Conservation (phyloP, 106 monocot species). For the Dioscorea dumetorum region DNA sequence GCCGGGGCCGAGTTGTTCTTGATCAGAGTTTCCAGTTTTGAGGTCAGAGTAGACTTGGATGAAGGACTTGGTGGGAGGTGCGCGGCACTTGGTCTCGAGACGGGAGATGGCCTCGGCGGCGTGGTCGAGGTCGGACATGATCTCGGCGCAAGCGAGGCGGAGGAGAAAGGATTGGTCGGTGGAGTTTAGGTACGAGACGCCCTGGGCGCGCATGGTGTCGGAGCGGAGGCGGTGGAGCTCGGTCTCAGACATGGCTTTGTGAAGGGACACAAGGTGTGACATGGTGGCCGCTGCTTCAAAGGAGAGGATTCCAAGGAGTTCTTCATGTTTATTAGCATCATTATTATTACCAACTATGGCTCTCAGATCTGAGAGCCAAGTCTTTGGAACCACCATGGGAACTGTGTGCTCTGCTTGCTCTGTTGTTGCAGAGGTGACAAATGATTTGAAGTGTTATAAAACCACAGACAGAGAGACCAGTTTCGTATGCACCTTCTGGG, state of each 20-base stretch:
- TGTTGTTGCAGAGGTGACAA: too few relatives aligned
- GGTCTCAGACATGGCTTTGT: conserved; percentile 47
- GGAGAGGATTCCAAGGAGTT: conserved; percentile 47
- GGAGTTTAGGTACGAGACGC: conserved; percentile 72
- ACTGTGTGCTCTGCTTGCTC: background rate
- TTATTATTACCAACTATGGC: background rate
- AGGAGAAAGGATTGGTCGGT: conserved; percentile 62
- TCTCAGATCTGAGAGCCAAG: conserved; percentile 3
- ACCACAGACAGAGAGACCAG: too few relatives aligned
- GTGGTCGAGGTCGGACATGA: conserved; percentile 55
- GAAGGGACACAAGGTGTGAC: conserved; percentile 59
- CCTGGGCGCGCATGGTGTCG: conserved; percentile 49
- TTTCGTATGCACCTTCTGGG: too few relatives aligned
- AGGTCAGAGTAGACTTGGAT: conserved; percentile 43
- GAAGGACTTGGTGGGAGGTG: conserved; percentile 17
- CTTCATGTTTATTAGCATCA: background rate
- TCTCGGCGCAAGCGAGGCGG: conserved; percentile 58
- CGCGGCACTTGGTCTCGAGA: conserved; percentile 29
- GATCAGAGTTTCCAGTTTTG: conserved; percentile 21
- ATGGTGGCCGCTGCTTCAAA: conserved; percentile 66
- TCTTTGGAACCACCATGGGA: background rate
- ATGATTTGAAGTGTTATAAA: too few relatives aligned
- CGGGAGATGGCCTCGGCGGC: conserved; percentile 41
- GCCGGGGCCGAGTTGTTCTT: too few relatives aligned
- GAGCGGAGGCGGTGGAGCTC: conserved; percentile 39